A percentile compares a stretch with the other conserved stretches of the same genome.
These are phyloP conservation scores for Ceratobasidium sp. DNA, from an alignment of 1,284 basidiomycete genomes.

Conservation along the genomic window DNA sequence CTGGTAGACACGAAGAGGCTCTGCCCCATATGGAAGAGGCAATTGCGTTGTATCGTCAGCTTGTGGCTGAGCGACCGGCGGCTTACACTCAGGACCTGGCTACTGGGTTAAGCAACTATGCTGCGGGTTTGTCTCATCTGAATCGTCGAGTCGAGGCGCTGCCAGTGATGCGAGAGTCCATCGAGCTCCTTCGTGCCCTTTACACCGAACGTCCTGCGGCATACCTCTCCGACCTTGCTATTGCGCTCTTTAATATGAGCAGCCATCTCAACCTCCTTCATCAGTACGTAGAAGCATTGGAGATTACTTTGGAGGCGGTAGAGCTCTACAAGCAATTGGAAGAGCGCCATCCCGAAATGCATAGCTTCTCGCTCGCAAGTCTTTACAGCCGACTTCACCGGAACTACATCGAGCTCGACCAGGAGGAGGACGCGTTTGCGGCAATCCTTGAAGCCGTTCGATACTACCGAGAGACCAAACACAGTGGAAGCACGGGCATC, in stretches of 20 bases:
- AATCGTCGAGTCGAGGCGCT: slow-evolving; percentile 1
- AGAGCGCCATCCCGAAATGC: not conserved
- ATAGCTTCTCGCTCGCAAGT: not conserved
- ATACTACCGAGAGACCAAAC: not conserved
- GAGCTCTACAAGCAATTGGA: not conserved
- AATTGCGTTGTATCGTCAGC: slow-evolving; percentile 2
- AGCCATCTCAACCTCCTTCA: slow-evolving; percentile 1
- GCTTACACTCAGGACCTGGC: not conserved
- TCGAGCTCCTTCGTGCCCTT: not conserved
- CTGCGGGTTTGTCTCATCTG: not conserved
- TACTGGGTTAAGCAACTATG: not conserved
- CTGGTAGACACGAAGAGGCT: not conserved
- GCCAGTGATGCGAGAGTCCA: not conserved
- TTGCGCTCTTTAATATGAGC: not conserved
- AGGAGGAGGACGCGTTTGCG: not conserved
- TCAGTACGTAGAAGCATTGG: not conserved
- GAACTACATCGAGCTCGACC: not conserved
- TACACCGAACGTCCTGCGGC: slow-evolving; percentile 13
- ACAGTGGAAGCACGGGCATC: slow-evolving; percentile 1
- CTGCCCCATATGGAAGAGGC: not conserved
- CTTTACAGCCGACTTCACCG: slow-evolving; percentile 1
- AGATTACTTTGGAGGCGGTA: not conserved
- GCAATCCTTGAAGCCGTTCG: slow-evolving; percentile 4
- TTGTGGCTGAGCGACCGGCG: not conserved
- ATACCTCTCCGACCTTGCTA: not conserved